These are phyloP conservation scores for Nakataea oryzae DNA, from an alignment of 2,329 filamentous ascomycete genomes.

Conservation along the genomic window DNA sequence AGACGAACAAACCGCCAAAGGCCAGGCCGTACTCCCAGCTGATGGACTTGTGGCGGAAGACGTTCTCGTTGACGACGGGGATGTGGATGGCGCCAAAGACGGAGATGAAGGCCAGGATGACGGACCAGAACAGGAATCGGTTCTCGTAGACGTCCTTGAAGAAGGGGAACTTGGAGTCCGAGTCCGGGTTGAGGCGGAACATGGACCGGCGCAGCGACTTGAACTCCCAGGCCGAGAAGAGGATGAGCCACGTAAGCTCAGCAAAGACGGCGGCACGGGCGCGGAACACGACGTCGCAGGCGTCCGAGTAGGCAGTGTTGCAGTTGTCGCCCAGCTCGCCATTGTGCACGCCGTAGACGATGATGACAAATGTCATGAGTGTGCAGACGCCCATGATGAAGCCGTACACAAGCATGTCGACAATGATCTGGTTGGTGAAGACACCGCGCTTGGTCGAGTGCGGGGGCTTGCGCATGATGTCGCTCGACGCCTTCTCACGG, in stretches of 20 bases:
- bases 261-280: conserved; percentile 66
- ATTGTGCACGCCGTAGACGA: conserved; percentile 44
- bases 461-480: conserved; percentile 73
- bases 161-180: conserved; percentile 38
- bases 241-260: conserved; percentile 62
- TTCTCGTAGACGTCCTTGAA: conserved; percentile 59
- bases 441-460: conserved; percentile 58
- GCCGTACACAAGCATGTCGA: conserved; percentile 74
- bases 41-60: conserved; percentile 64
- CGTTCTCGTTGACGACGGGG: conserved; percentile 55
- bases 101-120: conserved; percentile 47
- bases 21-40: conserved; percentile 68
- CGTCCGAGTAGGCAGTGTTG: conserved; percentile 46
- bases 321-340: conserved; percentile 49
- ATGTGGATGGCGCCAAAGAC: conserved; percentile 65
- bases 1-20: conserved; percentile 51
- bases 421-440: conserved; percentile 66
- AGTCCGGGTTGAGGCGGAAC: conserved; percentile 53
- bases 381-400: conserved; percentile 64
- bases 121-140: conserved; percentile 59
- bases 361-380: conserved; percentile 55
- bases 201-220: conserved; percentile 62
- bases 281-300: conserved; percentile 52
- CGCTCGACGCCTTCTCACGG: conserved; percentile 62
- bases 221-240: conserved; percentile 71